Evolutionary conservation across 2,329 filamentous ascomycete species (phyloP).

Genomic region (Penicillium hesseltinei): DNA sequence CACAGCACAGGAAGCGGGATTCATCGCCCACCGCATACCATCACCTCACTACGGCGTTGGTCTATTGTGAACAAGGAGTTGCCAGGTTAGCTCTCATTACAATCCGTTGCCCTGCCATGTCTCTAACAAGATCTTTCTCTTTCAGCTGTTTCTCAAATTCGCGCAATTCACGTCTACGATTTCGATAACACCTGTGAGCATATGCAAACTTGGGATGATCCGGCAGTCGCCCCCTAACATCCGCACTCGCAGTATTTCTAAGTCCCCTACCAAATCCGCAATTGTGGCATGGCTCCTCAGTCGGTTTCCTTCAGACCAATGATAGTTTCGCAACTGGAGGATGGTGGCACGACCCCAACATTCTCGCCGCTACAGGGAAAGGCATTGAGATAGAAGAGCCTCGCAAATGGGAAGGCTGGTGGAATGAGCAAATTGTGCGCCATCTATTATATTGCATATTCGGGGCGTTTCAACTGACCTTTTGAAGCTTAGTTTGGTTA

Average conservation of each 20-base stretch:
- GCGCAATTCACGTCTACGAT: constrained; percentile 86
- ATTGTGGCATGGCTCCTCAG: constrained; percentile 76
- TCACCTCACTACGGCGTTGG: constrained; percentile 80
- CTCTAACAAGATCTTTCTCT: neutral
- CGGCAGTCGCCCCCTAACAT: neutral
- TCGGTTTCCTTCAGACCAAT: constrained; percentile 72
- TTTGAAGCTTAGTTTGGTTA: constrained; percentile 65
- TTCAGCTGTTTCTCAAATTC: constrained; percentile 65
- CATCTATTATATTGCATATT: constrained; percentile 4
- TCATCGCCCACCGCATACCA: constrained; percentile 48
- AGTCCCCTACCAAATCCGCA: constrained; percentile 86
- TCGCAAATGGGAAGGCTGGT: constrained; percentile 87
- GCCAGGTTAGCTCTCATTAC: constrained; percentile 53
- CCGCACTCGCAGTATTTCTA: constrained; percentile 66
- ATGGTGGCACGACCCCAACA: constrained; percentile 94
- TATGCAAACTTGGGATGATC: neutral
- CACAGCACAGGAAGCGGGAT: constrained; percentile 13
- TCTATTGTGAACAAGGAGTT: constrained; percentile 72
- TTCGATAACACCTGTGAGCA: constrained; percentile 89
- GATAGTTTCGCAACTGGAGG: constrained; percentile 79
- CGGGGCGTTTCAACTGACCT: constrained; percentile 18
- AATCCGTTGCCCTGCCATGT: neutral
- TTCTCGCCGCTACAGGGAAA: constrained; percentile 81
- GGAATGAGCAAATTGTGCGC: constrained; percentile 85
- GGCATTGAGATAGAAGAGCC: constrained; percentile 79